Percentiles rank a stretch among this genome's conserved stretches.
Evolutionary conservation across 495 filamentous ascomycete genomes (phyloP).

Genomic region (Aspergillus bertholletiae): DNA sequence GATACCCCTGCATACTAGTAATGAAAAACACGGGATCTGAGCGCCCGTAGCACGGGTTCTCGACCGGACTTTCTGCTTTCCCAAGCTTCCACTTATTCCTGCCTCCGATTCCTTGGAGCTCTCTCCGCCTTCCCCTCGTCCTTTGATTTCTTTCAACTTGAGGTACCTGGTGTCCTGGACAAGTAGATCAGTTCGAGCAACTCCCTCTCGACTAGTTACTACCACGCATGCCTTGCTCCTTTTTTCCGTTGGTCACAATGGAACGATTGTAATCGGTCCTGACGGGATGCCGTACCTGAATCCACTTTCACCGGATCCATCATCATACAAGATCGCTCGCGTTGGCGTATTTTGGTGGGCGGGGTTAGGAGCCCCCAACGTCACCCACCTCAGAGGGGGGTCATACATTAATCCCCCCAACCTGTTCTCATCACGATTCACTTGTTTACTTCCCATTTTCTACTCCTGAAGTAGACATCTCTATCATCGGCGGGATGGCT

Average conservation of each 20-base stretch:
- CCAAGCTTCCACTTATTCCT: too few species aligned
- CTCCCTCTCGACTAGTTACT: too few species aligned
- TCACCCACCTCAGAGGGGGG: slow-evolving; percentile 5
- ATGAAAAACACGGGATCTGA: neutral
- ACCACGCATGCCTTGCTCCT: too few species aligned
- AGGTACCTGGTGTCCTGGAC: too few species aligned
- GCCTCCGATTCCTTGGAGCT: neutral
- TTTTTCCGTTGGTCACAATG: neutral
- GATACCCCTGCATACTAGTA: neutral
- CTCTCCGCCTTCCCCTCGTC: neutral
- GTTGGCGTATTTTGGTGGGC: slow-evolving; percentile 8
- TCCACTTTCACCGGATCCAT: neutral
- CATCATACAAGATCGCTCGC: neutral
- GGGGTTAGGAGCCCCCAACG: slow-evolving; percentile 16
- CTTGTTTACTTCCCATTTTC: neutral
- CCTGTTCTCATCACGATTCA: neutral
- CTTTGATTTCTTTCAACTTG: neutral
- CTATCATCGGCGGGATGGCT: slow-evolving; percentile 26
- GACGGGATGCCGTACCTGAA: neutral
- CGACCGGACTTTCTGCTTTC: too few species aligned
- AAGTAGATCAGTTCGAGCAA: too few species aligned
- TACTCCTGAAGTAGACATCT: neutral
- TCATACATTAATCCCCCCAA: neutral
- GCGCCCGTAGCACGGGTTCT: slow-evolving; percentile 1
- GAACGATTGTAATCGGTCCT: neutral